Base-by-base conservation (phyloP, 2,329 filamentous ascomycete species). In the Nothophaeocryptopus gaeumannii region DNA sequence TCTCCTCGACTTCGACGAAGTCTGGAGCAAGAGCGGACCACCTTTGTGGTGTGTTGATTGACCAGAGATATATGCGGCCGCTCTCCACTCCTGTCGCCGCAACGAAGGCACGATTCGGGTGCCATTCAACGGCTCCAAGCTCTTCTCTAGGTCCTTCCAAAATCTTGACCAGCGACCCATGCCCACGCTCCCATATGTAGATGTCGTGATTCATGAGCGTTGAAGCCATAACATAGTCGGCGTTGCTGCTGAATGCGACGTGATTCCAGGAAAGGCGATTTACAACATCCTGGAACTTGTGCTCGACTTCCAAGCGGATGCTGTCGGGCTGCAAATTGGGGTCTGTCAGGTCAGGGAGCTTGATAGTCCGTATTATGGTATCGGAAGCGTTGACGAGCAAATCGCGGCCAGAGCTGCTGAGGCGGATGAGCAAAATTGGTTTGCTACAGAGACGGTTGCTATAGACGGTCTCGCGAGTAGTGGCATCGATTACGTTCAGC, bases 181-280 rank as follows among this genome's bases (percentile, higher is more conserved):
- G 89, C 48, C 86, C 87, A 47, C 93, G 84, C 72, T 99, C 93
- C 93, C 92, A 97, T 26, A 97, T 91, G 71, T 97, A 97, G 56
- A 99, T 88, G 70, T 99, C 92, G 63, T 96, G 91, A 65, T 99
- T 99, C 78, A 97, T 97, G 70, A 90, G 96, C 2, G 93, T 97
- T 20, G 90, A 95, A 0, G 95, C 93, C 16, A 90, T 90, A 35
- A 99, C 90, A 67, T 97, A 97, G 70, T 99, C 93, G 45, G 90
- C 91, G 0, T 88, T 93, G 1, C 89, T 86, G 64, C 89, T 95
- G 68, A 99, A 97, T 0, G 91, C 90, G 51, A 96, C 91, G 65
- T 96, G 90, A 65, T 97, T 99, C 93, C 93, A 99, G 5, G 88
- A 90, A 10, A 97, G 74, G 38, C 88, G 84, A 66, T 99, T 97